These are phyloP conservation scores for Millerago galiae DNA, from an alignment of 805 yeast species.

Conservation along the genomic window DNA sequence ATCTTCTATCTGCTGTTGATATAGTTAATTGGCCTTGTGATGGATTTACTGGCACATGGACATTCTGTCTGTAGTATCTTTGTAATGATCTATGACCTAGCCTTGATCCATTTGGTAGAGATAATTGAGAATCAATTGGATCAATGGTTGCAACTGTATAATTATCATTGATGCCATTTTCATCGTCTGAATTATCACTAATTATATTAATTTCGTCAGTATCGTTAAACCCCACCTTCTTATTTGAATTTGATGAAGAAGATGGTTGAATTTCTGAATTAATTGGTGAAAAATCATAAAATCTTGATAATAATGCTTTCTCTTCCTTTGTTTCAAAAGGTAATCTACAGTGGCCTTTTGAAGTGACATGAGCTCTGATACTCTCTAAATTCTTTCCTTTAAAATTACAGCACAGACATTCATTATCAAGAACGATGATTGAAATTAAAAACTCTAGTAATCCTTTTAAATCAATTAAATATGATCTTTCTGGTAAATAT, in stretches of 20 bases:
- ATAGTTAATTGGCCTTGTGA: conserved; percentile 69
- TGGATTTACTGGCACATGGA: conserved; percentile 36
- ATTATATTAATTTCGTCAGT: conserved; percentile 27
- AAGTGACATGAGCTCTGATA: conserved; percentile 79
- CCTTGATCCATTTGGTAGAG: conserved; percentile 70
- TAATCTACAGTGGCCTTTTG: conserved; percentile 81
- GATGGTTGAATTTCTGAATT: conserved; percentile 37
- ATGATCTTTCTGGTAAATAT: conserved; percentile 77
- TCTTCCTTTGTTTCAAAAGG: conserved; percentile 85
- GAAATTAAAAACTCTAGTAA: conserved; percentile 72
- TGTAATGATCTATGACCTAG: conserved; percentile 78
- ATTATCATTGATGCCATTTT: conserved; percentile 26
- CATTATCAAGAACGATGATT: conserved; percentile 74
- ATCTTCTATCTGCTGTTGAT: conserved; percentile 66
- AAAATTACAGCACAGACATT: conserved; percentile 76
- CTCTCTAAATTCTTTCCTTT: conserved; percentile 83
- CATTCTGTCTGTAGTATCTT: conserved; percentile 64
- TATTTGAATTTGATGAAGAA: conserved; percentile 22
- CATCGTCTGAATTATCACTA: conserved; percentile 16
- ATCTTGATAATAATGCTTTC: conserved; percentile 65
- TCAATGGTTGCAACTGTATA: conserved; percentile 37
- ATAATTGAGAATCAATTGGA: conserved; percentile 54
- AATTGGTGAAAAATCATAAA: conserved; percentile 76
- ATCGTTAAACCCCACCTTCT: conserved; percentile 28
- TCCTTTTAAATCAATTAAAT: conserved; percentile 62